Evolutionary conservation across 208 protist genomes (phyloP).

Genomic region (Acanthamoeba lugdunensis): DNA sequence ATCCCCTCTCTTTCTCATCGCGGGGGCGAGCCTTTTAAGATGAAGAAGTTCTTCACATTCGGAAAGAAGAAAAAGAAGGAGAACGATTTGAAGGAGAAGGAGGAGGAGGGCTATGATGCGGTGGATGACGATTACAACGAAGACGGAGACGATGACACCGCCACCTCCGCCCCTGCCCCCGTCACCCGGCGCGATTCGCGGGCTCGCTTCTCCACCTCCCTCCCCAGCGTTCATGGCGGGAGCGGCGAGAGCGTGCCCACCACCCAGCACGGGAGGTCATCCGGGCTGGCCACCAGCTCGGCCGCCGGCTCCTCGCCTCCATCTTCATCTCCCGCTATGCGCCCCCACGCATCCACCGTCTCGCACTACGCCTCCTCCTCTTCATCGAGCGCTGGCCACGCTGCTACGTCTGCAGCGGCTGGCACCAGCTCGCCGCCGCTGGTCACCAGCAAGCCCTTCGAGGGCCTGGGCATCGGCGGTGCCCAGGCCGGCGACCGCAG

Average conservation of each 20-base stretch:
- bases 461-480: not conserved
- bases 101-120: conserved; percentile 33
- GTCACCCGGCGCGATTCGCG: not conserved
- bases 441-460: not conserved
- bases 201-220: not conserved
- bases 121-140: conserved; percentile 55
- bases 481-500: not conserved
- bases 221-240: not conserved
- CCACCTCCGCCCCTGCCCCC: not conserved
- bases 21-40: not conserved
- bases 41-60: conserved; percentile 44
- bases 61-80: conserved; percentile 61
- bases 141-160: not conserved
- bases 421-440: no score
- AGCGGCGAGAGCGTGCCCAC: not conserved
- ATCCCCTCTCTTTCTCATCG: no score
- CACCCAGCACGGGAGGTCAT: not conserved
- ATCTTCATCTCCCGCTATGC: not conserved
- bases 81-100: conserved; percentile 36
- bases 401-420: no score
- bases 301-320: not conserved
- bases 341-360: not conserved
- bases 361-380: not conserved
- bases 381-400: not conserved
- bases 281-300: not conserved